Base-by-base conservation (phyloP, 148 eudicot genomes). In the Rhododendron williamsianum region DNA sequence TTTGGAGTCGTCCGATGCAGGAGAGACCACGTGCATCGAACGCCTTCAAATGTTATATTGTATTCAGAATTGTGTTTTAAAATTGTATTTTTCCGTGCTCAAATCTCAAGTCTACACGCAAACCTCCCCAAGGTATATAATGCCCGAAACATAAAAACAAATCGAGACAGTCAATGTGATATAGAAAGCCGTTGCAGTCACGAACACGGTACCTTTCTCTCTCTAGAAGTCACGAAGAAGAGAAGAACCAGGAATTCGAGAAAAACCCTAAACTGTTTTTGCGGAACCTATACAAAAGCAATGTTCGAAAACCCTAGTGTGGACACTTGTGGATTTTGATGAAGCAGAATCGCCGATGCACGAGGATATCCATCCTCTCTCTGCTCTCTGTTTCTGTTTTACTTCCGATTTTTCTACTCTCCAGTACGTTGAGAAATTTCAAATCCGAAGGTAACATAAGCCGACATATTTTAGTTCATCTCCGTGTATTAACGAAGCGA, bases 331-430 rank as follows among this genome's bases (percentile, higher is more conserved):
- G 5, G 51, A 30, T 6, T 87, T 91, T 87, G 87, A 95, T 94
- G 98, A 95, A 85, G 94, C 87, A 83, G 87, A 82, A 85, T 85
- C 91, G 92, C n/a, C 86, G 89, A 92, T 91, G 93, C 89, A 91
- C 92, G 95, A 92, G 99, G 98, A 94, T 92, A 86, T 90, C 86
- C 82, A 91, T 97, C 98, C 98, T 97, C 98, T 92, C 90, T 79
- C 72, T 97, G 52, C 93, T 97, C 46, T 89, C 88, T 48, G 76
- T 97, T 46, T 93, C 95, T 45, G 92, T 95, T 2, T 85, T 92
- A 52, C 86, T 93, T 81, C 98, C 99, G 0, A 83, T 97, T 45
- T 87, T 94, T 85, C 63, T 95, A 23, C 90, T 95, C 12, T 94
- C 98, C 6, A 30, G 89, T 19, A 67, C 87, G 82, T 90, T 90